Base-by-base conservation (phyloP, 2,329 filamentous ascomycete species). In the Nemania sp. region DNA sequence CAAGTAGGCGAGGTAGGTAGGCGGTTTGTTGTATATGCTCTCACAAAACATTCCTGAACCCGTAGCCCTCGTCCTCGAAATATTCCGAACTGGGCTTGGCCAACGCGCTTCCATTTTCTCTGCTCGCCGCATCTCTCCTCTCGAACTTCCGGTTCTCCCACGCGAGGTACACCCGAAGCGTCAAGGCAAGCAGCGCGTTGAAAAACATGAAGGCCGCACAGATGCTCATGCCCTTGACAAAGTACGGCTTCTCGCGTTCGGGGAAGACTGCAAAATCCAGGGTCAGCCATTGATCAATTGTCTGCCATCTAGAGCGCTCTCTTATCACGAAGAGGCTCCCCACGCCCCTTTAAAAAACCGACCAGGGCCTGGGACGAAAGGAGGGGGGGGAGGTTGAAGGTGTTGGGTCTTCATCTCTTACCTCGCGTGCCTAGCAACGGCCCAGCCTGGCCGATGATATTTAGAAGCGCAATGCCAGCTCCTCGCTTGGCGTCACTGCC, bases 401-500 rank as follows among this genome's bases (percentile, higher is more conserved):
- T 29, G 25, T 29, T 29, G 25, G 25, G 25, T 29, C 7, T 29
- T 29, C 25, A 29, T 29, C 25, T 29, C 48, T 54, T 50, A 61
- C 59, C 29, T 48, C 86, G 81, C 2, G 87, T 89, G 3, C 87
- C 87, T 5, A 89, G 72, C 13, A 89, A 74, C 1, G 87, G 85
- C 0, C 86, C 85, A 62, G 83, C 85, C 71, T 87, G 87, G 1
- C 87, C 87, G 20, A 75, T 58, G 11, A 87, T 66, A 66, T 88
- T 88, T 54, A 89, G 73, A 35, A 90, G 74, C 2, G 85, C 82
- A 51, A 90, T 85, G 5, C 84, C 84, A 17, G 84, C 82, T 13
- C 88, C 88, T 15, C 87, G 79, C 59, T 86, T 83, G 0, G 85
- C 87, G 69, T 89, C 87, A 39, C 79, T 85, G 13, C 87, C 87